Conservation (phyloP, 2,329 filamentous ascomycete species). For the Sporothrix brunneoviolacea region DNA sequence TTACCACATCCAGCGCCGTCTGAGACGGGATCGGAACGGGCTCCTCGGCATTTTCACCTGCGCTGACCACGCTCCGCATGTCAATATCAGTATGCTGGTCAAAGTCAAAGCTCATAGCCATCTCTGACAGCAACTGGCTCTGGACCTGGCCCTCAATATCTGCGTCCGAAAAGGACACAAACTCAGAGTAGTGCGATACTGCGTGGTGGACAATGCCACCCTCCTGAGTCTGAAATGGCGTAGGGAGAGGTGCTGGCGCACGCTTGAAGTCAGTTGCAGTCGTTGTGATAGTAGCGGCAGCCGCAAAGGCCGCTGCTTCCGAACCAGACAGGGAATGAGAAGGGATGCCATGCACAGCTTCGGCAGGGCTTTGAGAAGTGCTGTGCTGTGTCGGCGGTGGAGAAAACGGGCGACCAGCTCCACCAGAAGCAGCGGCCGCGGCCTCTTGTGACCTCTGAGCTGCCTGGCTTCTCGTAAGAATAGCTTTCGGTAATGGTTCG, state of each 20-base stretch:
- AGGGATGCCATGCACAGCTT: background rate
- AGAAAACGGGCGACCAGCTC: background rate
- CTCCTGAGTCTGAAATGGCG: conserved; percentile 15
- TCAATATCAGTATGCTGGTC: conserved; percentile 11
- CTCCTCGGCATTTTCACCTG: background rate
- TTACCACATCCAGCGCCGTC: background rate
- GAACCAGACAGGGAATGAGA: background rate
- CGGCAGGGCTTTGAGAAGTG: background rate
- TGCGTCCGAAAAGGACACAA: background rate
- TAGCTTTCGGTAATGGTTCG: background rate
- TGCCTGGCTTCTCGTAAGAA: background rate
- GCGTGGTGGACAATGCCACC: too few relatives aligned
- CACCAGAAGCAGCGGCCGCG: background rate
- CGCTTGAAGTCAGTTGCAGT: background rate
- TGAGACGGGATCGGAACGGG: too few relatives aligned
- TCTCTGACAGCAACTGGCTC: conserved; percentile 18
- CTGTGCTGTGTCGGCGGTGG: background rate
- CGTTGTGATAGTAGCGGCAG: background rate
- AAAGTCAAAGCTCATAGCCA: conserved; percentile 17
- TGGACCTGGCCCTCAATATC: conserved; percentile 15
- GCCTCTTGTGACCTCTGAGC: background rate
- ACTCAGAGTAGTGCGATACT: background rate
- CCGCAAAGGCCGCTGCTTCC: background rate
- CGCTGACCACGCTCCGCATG: conserved; percentile 9
- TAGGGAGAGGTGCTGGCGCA: conserved; percentile 2